Evolutionary conservation across 2,329 filamentous ascomycete genomes (phyloP).

Genomic region (Arthrobotrys pseudoclavata): DNA sequence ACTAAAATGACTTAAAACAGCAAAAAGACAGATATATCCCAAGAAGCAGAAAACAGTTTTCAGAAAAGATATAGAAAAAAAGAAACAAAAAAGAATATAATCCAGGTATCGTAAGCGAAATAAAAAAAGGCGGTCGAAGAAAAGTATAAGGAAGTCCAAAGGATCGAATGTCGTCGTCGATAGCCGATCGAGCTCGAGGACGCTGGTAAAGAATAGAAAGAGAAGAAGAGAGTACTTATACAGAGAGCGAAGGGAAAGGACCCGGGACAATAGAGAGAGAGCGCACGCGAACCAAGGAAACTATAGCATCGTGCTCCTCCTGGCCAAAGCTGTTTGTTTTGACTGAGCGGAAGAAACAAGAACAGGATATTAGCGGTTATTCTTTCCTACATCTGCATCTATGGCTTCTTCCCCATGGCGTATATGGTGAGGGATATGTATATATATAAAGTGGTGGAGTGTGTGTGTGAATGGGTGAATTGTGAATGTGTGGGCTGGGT

Average conservation of each 20-base stretch:
- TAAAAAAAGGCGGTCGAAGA: not conserved
- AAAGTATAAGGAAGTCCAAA: conserved; percentile 11
- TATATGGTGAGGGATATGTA: conserved; percentile 3
- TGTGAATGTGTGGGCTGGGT: conserved; percentile 17
- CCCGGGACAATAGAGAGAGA: conserved; percentile 19
- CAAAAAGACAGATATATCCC: conserved; percentile 10
- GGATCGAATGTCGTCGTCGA: conserved; percentile 18
- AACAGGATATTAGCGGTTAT: conserved; percentile 28
- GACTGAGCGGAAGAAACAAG: conserved; percentile 24
- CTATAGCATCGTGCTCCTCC: conserved; percentile 19
- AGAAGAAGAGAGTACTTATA: conserved; percentile 16
- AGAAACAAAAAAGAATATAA: conserved; percentile 3
- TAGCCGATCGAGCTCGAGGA: conserved; percentile 7
- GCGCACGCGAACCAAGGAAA: conserved; percentile 28
- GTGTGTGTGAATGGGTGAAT: conserved; percentile 11
- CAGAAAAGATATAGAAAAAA: conserved; percentile 6
- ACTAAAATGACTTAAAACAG: conserved; percentile 10
- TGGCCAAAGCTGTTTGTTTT: conserved; percentile 28
- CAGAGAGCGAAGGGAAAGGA: conserved; percentile 25
- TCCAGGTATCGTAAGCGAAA: conserved; percentile 32
- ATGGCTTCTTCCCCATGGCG: conserved; percentile 20
- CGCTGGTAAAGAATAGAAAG: conserved; percentile 25
- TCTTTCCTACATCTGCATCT: conserved; percentile 18
- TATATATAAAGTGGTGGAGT: conserved; percentile 19
- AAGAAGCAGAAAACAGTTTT: not conserved